Evolutionary conservation across 2,329 filamentous ascomycete species (phyloP), one percentile per base, ranked within the genome.

Genomic region (Teratosphaeria pseudoeucalypti): DNA sequence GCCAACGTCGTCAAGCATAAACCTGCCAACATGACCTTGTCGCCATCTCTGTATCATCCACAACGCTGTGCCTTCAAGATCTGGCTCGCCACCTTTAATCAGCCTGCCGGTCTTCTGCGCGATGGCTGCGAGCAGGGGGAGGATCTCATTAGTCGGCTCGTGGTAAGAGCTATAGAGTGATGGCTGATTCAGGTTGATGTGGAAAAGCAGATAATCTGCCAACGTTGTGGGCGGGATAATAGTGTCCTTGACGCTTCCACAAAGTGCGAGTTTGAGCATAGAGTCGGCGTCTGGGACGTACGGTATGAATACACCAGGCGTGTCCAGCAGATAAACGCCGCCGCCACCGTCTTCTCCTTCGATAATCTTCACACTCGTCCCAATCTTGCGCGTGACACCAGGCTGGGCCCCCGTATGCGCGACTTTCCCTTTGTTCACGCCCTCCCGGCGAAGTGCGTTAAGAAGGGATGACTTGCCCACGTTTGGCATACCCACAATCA

Each of bases 401-500:
- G 94, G 92, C 69, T 96, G 86, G 11, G 87, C 85, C 10, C 94
- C 94, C 1, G 92, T 96, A 63, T 79, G 81, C 43, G 92, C 89
- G 1, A 85, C 92, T 72, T 92, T 95, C 23, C 80, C 79, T 55
- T 80, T 77, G 57, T 79, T 75, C 65, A 89, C 81, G 49, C 90
- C 90, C 19, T 81, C 78, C 49, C 80, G 82, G 23, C 94, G 86
- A 55, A 97, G 81, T 16, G 86, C 83, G 73, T 99, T 99, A 52
- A 99, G 83, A n/a, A 99, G 79, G 1, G 92, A 91, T 54, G 90
- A 95, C 76, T 99, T 99, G 39, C 94, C 94, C 0, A 96, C 90
- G 71, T 99, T 99, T 39, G 94, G 94, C 92, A 99, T 96, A 58
- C 94, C 94, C 14, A 97, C 92, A 0, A 97, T 84, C 73, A 99